phyloP scores from a whole-genome alignment of 768 basidiomycete genomes.

The Tricholoma sp. region DNA sequence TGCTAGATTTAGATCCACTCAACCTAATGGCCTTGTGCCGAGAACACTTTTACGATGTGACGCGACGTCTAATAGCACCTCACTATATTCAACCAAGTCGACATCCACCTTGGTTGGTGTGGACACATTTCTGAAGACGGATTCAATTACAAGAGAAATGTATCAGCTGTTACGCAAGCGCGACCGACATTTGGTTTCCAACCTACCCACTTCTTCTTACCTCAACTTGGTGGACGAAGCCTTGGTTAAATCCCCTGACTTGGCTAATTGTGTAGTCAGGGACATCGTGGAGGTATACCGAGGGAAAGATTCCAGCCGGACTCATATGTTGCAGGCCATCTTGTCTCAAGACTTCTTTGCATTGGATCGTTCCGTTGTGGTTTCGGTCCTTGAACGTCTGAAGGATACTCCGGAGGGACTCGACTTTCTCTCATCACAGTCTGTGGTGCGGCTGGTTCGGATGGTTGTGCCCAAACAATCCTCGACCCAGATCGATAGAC shows the following conservation, averaged over 20 bases:
- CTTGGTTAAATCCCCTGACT: background rate
- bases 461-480: constrained; percentile 14
- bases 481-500: constrained; percentile 13
- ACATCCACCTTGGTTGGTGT: background rate
- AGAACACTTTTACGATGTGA: constrained; percentile 2
- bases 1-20: background rate
- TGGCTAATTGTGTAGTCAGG: constrained; percentile 17
- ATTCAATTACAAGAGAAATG: background rate
- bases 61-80: constrained; percentile 6
- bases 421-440: background rate
- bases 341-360: constrained; percentile 8
- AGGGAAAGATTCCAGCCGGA: constrained; percentile 1
- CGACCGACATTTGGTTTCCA: constrained; percentile 5
- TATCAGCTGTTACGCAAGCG: constrained; percentile 8
- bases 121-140: background rate
- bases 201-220: constrained; percentile 5
- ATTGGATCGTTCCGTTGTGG: constrained; percentile 9
- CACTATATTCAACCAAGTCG: background rate
- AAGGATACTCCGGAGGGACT: constrained; percentile 6
- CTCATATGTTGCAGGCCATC: constrained; percentile 9
- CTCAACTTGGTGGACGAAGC: constrained; percentile 6
- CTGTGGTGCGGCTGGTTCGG: constrained; percentile 11
- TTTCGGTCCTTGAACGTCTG: constrained; percentile 15
- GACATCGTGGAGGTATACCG: constrained; percentile 19
- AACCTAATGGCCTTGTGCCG: background rate